phyloP scores from a whole-genome alignment of 805 yeast genomes.

The Yarrowia alimentaria region DNA sequence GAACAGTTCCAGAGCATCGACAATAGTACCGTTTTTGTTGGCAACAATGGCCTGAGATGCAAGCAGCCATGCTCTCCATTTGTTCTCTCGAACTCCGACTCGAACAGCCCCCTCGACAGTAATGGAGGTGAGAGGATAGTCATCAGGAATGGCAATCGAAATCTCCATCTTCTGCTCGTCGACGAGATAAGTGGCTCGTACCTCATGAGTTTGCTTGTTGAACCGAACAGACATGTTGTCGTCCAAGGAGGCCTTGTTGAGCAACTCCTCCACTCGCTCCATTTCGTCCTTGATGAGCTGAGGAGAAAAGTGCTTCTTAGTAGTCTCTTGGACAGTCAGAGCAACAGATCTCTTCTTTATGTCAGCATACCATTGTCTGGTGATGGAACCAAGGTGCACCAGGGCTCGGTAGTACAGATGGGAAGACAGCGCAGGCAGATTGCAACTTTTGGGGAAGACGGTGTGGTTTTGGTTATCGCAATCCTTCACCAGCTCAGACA shows the following conservation, averaged over 20 bases:
- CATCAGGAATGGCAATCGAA: slow-evolving; percentile 65
- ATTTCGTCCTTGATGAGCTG: slow-evolving; percentile 58
- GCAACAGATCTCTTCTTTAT: slow-evolving; percentile 68
- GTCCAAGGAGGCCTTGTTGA: slow-evolving; percentile 36
- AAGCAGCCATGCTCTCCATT: slow-evolving; percentile 93
- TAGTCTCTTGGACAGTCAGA: slow-evolving; percentile 58
- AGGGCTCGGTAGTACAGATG: slow-evolving; percentile 52
- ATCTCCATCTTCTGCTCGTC: slow-evolving; percentile 88
- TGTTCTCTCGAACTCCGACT: slow-evolving; percentile 84
- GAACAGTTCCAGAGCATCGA: slow-evolving; percentile 66
- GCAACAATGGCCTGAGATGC: slow-evolving; percentile 83
- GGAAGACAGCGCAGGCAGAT: slow-evolving; percentile 56
- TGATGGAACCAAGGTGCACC: slow-evolving; percentile 43
- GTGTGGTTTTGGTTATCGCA: slow-evolving; percentile 42
- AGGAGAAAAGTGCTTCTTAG: slow-evolving; percentile 63
- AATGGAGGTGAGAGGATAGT: slow-evolving; percentile 76
- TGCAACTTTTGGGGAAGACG: slow-evolving; percentile 39
- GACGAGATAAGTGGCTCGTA: slow-evolving; percentile 68
- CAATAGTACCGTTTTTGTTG: slow-evolving; percentile 50
- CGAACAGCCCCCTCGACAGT: slow-evolving; percentile 73
- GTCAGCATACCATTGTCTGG: slow-evolving; percentile 46
- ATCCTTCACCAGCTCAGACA: slow-evolving; percentile 14
- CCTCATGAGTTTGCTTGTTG: slow-evolving; percentile 60
- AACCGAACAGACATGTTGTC: slow-evolving; percentile 56
- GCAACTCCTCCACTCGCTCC: slow-evolving; percentile 47